These are phyloP conservation scores for Ascoidea asiatica DNA, from an alignment of 805 yeast species.

Conservation along the genomic window DNA sequence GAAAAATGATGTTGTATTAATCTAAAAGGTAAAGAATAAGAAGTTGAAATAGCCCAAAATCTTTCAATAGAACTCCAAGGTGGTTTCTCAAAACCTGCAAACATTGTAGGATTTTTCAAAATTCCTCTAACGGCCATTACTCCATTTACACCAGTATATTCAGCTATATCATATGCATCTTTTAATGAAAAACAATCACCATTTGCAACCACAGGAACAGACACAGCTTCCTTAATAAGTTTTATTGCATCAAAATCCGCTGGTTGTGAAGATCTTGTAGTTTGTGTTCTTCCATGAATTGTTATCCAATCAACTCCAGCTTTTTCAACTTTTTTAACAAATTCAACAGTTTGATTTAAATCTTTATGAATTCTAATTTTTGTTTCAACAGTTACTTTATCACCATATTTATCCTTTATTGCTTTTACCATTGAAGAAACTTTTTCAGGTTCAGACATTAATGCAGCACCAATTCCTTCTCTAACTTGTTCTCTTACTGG, in stretches of 20 bases:
- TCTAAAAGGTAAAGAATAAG: slow-evolving; percentile 77
- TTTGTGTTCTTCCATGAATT: slow-evolving; percentile 84
- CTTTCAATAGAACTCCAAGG: slow-evolving; percentile 89
- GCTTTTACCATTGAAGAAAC: slow-evolving; percentile 77
- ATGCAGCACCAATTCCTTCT: slow-evolving; percentile 95
- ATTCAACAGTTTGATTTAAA: slow-evolving; percentile 53
- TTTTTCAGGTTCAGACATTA: slow-evolving; percentile 70
- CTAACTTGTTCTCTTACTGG: slow-evolving; percentile 91
- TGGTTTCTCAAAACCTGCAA: slow-evolving; percentile 56
- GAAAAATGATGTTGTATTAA: slow-evolving; percentile 77
- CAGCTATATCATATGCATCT: slow-evolving; percentile 53
- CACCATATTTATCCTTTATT: slow-evolving; percentile 66
- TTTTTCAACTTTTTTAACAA: slow-evolving; percentile 60
- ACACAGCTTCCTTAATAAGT: slow-evolving; percentile 35
- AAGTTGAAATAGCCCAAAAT: slow-evolving; percentile 66
- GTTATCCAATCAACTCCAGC: slow-evolving; percentile 93
- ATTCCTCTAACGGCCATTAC: slow-evolving; percentile 94
- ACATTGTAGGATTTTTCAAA: slow-evolving; percentile 75
- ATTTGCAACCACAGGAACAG: slow-evolving; percentile 85
- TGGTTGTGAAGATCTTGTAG: slow-evolving; percentile 74
- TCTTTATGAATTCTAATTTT: slow-evolving; percentile 83
- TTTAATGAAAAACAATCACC: slow-evolving; percentile 76
- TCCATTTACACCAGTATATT: slow-evolving; percentile 71
- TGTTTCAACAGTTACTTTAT: slow-evolving; percentile 66
- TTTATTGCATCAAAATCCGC: slow-evolving; percentile 76